Evolutionary conservation across 106 monocot species (phyloP).

Genomic region (Vanilla planifolia): DNA sequence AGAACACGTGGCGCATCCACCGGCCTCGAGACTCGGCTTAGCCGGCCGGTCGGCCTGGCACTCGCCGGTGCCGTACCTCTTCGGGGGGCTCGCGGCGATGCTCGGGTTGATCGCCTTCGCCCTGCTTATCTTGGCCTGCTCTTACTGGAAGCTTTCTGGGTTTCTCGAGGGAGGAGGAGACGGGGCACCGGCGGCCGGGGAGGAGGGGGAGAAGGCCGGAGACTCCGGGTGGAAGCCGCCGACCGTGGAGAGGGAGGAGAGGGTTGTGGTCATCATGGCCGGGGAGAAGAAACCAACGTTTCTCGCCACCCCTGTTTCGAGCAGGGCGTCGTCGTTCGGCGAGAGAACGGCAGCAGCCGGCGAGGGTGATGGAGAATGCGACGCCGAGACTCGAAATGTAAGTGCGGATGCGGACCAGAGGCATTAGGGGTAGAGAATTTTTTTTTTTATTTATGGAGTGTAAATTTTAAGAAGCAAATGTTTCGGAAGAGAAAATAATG

Average conservation of each 20-base stretch:
- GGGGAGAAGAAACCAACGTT: constrained; percentile 60
- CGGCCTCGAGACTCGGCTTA: background rate
- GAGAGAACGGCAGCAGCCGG: background rate
- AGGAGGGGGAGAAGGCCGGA: background rate
- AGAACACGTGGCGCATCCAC: background rate
- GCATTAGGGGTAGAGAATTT: background rate
- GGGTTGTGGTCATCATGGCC: constrained; percentile 61
- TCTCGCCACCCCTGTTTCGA: constrained; percentile 50
- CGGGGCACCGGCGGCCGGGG: background rate
- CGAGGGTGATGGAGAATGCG: background rate
- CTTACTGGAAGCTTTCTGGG: constrained; percentile 69
- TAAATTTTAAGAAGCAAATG: too few species aligned
- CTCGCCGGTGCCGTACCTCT: constrained; percentile 69
- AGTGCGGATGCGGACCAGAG: background rate
- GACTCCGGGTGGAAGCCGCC: background rate
- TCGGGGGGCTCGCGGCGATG: constrained; percentile 66
- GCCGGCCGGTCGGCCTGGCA: constrained; percentile 39
- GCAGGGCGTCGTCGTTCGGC: constrained; percentile 41
- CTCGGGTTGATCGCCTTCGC: constrained; percentile 65
- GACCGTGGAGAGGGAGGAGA: constrained; percentile 19
- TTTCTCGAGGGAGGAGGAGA: constrained; percentile 23
- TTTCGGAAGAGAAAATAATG: too few species aligned
- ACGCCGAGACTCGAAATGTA: background rate
- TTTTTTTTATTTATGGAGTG: too few species aligned
- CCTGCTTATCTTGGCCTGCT: constrained; percentile 60